Base-by-base conservation (phyloP, 176 grass and related monocot genomes). In the Raddia guianensis region DNA sequence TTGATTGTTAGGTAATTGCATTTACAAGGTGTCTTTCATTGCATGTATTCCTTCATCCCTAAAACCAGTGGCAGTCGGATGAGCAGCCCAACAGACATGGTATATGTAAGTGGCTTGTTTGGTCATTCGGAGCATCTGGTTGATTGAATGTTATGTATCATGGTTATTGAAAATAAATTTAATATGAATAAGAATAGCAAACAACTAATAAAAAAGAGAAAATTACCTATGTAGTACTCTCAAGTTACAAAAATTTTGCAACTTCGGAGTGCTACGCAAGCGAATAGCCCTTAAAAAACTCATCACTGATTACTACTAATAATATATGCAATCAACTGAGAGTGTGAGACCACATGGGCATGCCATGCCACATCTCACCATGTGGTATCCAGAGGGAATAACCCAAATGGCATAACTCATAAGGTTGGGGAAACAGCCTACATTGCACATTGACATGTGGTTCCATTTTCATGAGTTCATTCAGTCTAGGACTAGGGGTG, bases 121-220 rank as follows among this genome's bases (percentile, higher is more conserved):
- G 16, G 68, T 84, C 66, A 68, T 32, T 52, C 48, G 15, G 12
- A 74, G 59, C 34, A 15, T 63, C 21, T 49, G 77, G 15, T 57
- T 74, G 34, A 43, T 5, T 3, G 9, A 54, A 76, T 84, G 33
- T 61, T 33, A 43, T 49, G 5, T 77, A 51, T 34, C 63, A 76
- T 35, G 50, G 20, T 46, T 49, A 60, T 71, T 56, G 59, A 63
- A 65, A 75, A 76, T 58, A 76, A 32, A 5, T 32, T 37, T 3
- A 66, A 34, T 21, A 72, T 9, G 58, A 66, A 88, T 57, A 61
- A 12, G 49, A 72, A 88, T 57, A 61, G 8, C 12, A 87, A 81
- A 60, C 2, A 46, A 40, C 5, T 55, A 70, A 65, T 77, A 20
- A 78, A 56, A 87, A 73, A 56, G 82, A 73, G 43, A 78, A 12